These are phyloP conservation scores for Vanrija sp. DNA, from an alignment of 1,284 basidiomycete species.

Conservation along the genomic window DNA sequence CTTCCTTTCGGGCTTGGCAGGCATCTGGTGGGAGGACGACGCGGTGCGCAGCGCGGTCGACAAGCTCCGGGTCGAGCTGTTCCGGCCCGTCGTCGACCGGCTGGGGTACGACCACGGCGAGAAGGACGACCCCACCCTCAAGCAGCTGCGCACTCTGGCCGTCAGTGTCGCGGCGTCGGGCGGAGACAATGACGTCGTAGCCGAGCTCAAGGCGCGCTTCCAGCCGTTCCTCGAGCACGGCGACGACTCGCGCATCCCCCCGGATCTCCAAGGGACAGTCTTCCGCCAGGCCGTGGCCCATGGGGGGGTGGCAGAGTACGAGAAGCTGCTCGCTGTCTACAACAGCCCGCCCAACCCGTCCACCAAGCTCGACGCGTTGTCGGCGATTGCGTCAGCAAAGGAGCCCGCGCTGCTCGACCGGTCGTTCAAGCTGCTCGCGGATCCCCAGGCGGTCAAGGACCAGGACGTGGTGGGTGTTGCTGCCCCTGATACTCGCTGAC, in stretches of 20 bases:
- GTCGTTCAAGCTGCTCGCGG: slow-evolving; percentile 57
- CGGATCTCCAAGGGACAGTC: slow-evolving; percentile 59
- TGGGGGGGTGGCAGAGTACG: slow-evolving; percentile 73
- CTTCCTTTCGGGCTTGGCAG: slow-evolving; percentile 57
- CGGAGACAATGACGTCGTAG: slow-evolving; percentile 62
- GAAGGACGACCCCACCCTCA: slow-evolving; percentile 65
- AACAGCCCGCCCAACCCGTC: slow-evolving; percentile 68
- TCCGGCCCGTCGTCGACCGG: slow-evolving; percentile 69
- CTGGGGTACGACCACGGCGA: slow-evolving; percentile 73
- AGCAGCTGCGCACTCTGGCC: slow-evolving; percentile 72
- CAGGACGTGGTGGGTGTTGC: slow-evolving; percentile 64
- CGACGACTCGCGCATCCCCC: slow-evolving; percentile 73
- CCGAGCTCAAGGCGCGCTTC: slow-evolving; percentile 71
- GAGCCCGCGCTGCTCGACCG: slow-evolving; percentile 52
- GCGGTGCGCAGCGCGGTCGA: slow-evolving; percentile 60
- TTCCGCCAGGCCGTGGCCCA: slow-evolving; percentile 56
- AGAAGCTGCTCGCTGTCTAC: slow-evolving; percentile 65
- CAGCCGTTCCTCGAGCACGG: slow-evolving; percentile 63
- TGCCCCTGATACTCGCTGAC: slow-evolving; percentile 22
- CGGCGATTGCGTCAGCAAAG: slow-evolving; percentile 33
- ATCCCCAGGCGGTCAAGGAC: slow-evolving; percentile 55
- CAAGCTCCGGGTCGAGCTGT: slow-evolving; percentile 65
- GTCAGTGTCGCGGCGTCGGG: slow-evolving; percentile 64
- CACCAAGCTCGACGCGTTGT: slow-evolving; percentile 64
- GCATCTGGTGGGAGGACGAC: slow-evolving; percentile 78